Percentiles rank a stretch among this genome's conserved stretches.
These are phyloP conservation scores for Hypoxylon sp. DNA, from an alignment of 2,329 filamentous ascomycete species.

Conservation along the genomic window DNA sequence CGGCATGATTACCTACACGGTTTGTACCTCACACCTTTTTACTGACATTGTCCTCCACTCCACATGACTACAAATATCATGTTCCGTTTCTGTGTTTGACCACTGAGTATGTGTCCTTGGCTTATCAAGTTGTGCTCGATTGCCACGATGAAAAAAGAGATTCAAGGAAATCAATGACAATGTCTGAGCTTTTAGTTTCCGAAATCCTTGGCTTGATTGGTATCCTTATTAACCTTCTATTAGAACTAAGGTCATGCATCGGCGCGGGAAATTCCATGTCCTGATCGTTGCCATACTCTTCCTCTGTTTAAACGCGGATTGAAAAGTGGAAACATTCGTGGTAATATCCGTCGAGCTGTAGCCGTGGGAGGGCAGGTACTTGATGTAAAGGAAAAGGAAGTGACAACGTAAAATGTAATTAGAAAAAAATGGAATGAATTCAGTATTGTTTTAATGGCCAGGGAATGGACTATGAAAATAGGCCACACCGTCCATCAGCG, in stretches of 20 bases:
- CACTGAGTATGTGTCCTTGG: slow-evolving; percentile 9
- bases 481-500: slow-evolving; percentile 52
- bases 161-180: slow-evolving; percentile 27
- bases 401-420: slow-evolving; percentile 2
- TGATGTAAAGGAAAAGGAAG: slow-evolving; percentile 10
- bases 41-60: slow-evolving; percentile 13
- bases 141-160: slow-evolving; percentile 11
- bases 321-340: background rate
- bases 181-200: slow-evolving; percentile 10
- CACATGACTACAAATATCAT: slow-evolving; percentile 1
- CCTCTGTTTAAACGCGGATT: slow-evolving; percentile 12
- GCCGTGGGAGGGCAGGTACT: background rate
- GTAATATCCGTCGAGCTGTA: slow-evolving; percentile 3
- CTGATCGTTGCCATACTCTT: background rate
- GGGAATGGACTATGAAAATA: slow-evolving; percentile 45
- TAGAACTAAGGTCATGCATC: slow-evolving; percentile 5
- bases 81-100: slow-evolving; percentile 15
- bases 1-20: slow-evolving; percentile 25
- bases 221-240: slow-evolving; percentile 1
- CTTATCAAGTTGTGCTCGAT: slow-evolving; percentile 1
- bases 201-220: slow-evolving; percentile 9
- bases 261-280: background rate
- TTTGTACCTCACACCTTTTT: slow-evolving; percentile 17
- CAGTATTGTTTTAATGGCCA: slow-evolving; percentile 44
- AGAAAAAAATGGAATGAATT: slow-evolving; percentile 23